These are phyloP conservation scores for Trichoderma parareesei DNA, from an alignment of 495 filamentous ascomycete genomes.

Conservation along the genomic window DNA sequence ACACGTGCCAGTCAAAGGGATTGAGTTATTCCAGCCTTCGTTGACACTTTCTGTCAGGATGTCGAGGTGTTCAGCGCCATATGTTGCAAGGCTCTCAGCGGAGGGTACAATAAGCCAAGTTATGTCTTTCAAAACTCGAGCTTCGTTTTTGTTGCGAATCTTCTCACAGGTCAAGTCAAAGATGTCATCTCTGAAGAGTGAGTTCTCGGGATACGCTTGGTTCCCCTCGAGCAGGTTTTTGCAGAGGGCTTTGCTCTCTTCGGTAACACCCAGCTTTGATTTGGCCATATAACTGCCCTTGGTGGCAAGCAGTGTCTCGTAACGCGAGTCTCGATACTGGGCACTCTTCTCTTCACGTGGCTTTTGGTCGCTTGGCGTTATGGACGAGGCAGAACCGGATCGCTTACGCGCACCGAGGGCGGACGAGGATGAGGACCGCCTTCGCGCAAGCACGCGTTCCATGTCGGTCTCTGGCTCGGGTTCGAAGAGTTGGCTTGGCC, in stretches of 20 bases:
- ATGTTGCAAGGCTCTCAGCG: slow-evolving; percentile 23
- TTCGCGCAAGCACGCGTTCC: no score
- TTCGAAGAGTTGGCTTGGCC: no score
- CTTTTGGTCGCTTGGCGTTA: slow-evolving; percentile 22
- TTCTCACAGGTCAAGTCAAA: slow-evolving; percentile 17
- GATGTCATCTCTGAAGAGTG: no score
- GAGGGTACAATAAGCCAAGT: slow-evolving; percentile 30
- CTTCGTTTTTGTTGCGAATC: slow-evolving; percentile 28
- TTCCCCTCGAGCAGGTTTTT: no score
- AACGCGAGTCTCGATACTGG: slow-evolving; percentile 28
- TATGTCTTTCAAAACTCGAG: slow-evolving; percentile 31
- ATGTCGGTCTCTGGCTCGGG: slow-evolving; percentile 23
- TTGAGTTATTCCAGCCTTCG: slow-evolving; percentile 33
- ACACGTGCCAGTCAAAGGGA: slow-evolving; percentile 23
- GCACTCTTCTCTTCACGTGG: slow-evolving; percentile 35
- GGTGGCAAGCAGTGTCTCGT: slow-evolving; percentile 24
- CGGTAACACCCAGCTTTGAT: no score
- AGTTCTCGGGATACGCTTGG: no score
- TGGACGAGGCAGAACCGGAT: no score
- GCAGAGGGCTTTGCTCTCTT: no score
- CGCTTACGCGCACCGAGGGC: no score
- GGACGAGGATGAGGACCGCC: no score
- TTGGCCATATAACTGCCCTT: slow-evolving; percentile 34
- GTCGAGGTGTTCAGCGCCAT: slow-evolving; percentile 25
- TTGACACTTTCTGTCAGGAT: slow-evolving; percentile 34